phyloP scores from a whole-genome alignment of 2,329 filamentous ascomycete species.

The Calonectria leucothoes region DNA sequence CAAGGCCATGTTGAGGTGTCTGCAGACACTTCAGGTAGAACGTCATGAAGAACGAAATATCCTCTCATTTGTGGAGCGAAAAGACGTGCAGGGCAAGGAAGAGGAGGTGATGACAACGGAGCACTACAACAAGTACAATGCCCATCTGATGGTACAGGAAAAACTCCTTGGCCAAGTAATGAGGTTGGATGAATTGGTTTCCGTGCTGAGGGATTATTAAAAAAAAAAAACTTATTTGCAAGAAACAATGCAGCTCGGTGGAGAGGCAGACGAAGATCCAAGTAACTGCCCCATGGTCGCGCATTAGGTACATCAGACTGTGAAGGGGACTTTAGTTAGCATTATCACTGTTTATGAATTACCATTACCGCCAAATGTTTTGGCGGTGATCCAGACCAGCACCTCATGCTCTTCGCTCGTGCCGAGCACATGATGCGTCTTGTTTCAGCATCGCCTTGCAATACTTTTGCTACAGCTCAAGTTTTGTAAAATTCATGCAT shows the following conservation, averaged over 20 bases:
- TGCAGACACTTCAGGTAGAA: constrained; percentile 85
- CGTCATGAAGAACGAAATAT: constrained; percentile 77
- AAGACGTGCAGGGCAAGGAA: constrained; percentile 86
- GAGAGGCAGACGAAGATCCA: neutral
- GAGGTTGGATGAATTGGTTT: constrained; percentile 86
- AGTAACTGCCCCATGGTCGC: neutral
- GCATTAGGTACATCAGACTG: neutral
- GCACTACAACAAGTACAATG: constrained; percentile 74
- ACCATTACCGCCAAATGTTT: neutral
- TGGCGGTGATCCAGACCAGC: neutral
- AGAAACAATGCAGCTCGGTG: neutral
- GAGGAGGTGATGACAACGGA: constrained; percentile 81
- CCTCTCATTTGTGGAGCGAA: constrained; percentile 84
- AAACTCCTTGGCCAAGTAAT: constrained; percentile 83
- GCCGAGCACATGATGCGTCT: neutral
- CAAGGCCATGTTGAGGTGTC: constrained; percentile 86
- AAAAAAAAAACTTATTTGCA: neutral
- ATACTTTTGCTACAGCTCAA: neutral
- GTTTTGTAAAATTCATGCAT: neutral
- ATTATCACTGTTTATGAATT: neutral
- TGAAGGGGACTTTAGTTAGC: neutral
- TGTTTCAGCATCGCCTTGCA: neutral
- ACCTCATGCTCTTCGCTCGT: neutral
- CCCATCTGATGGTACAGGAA: constrained; percentile 73
- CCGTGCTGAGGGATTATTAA: constrained; percentile 83